Conservation (phyloP, 805 yeast genomes). For the Barnettozyma californica region DNA sequence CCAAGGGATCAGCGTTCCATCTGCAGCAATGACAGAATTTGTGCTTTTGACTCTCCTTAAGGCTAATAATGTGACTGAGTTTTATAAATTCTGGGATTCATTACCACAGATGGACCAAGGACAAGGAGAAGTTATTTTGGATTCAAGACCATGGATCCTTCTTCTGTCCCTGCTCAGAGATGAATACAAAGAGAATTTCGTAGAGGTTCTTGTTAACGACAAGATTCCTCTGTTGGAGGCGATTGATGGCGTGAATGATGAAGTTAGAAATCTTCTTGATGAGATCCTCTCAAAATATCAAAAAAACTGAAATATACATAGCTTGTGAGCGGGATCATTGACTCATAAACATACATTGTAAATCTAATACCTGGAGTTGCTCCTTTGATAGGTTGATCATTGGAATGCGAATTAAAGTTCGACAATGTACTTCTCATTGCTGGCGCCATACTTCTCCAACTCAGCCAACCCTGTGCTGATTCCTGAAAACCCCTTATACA, state of each 20-base stretch:
- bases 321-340: background rate
- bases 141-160: slow-evolving; percentile 22
- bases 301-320: background rate
- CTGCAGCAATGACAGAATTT: slow-evolving; percentile 11
- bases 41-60: slow-evolving; percentile 17
- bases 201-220: slow-evolving; percentile 12
- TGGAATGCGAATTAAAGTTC: slow-evolving; percentile 12
- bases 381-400: background rate
- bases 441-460: slow-evolving; percentile 36
- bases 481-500: slow-evolving; percentile 32
- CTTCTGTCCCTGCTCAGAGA: slow-evolving; percentile 8
- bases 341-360: no score
- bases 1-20: slow-evolving; percentile 1
- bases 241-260: slow-evolving; percentile 1
- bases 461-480: slow-evolving; percentile 33
- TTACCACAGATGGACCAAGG: slow-evolving; percentile 2
- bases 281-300: slow-evolving; percentile 4
- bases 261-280: slow-evolving; percentile 1
- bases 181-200: slow-evolving; percentile 15
- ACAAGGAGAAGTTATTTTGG: slow-evolving; percentile 7
- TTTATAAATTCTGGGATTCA: slow-evolving; percentile 20
- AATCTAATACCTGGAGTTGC: no score
- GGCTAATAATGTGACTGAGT: slow-evolving; percentile 12
- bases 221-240: slow-evolving; percentile 10
- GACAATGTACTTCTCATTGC: slow-evolving; percentile 38